These are phyloP conservation scores for Dovyalis caffra DNA, from an alignment of 345 rosid genomes.

Conservation along the genomic window DNA sequence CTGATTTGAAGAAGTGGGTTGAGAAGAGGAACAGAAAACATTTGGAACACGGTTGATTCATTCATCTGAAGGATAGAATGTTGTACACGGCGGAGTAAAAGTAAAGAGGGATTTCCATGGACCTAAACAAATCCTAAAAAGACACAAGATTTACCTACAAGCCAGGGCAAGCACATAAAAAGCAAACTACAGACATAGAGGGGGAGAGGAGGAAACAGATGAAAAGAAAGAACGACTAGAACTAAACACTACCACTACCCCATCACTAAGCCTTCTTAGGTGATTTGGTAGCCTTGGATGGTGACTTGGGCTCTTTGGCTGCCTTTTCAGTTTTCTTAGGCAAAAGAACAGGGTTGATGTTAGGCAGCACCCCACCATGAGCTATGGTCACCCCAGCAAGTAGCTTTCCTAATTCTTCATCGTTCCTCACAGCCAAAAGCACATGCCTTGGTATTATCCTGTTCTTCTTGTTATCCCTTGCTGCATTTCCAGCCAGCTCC, in stretches of 20 bases:
- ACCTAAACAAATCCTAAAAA: not conserved
- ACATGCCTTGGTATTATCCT: conserved; percentile 44
- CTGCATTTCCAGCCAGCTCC: conserved; percentile 45
- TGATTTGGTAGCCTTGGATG: conserved; percentile 38
- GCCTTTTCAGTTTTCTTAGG: conserved; percentile 40
- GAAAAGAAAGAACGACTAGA: not conserved
- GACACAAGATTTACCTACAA: not conserved
- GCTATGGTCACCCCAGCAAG: conserved; percentile 46
- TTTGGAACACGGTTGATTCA: not conserved
- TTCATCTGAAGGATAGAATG: not conserved
- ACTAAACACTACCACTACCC: no score
- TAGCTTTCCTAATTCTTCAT: conserved; percentile 43
- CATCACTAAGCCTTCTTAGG: conserved; percentile 36
- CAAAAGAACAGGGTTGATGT: conserved; percentile 41
- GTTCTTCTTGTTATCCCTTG: conserved; percentile 45
- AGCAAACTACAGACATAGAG: not conserved
- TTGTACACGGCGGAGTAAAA: not conserved
- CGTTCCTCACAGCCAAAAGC: conserved; percentile 40
- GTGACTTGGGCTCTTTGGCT: conserved; percentile 35
- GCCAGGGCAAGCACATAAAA: not conserved
- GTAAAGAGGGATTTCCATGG: not conserved
- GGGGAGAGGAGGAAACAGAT: no score
- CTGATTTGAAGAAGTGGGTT: no score
- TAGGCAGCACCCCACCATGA: conserved; percentile 42
- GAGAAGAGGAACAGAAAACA: not conserved